Evolutionary conservation across 495 filamentous ascomycete species (phyloP), one percentile per base, ranked within the genome.

Genomic region (Neurospora tetrasperma): DNA sequence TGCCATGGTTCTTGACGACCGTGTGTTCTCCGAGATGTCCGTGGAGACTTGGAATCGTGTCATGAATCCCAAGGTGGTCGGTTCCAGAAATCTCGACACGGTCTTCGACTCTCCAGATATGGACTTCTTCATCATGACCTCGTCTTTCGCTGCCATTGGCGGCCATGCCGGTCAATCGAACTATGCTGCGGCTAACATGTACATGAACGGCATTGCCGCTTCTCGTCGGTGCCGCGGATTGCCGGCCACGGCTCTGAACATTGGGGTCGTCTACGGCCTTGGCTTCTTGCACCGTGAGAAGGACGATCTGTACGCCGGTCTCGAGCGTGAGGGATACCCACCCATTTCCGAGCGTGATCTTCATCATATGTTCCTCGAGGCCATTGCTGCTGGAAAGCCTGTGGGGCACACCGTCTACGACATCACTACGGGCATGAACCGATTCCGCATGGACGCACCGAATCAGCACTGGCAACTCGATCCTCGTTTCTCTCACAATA

Each of bases 321-420:
- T 85, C 0, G 79, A 82, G 76, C 80, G 82, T 5, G 83, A 84
- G 43, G 83, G 83, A 43, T 85, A 85, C 44, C 84, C 82, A 27
- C 85, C 82, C 72, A 85, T 90, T 70, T 89, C 88, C 2, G 89
- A 91, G 74, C 82, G 82, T 9, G 88, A 90, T 70, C 80, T 90
- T 69, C 86, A 88, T 43, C 86, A 89, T 73, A 83, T 88, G 75
- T 89, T 90, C 74, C 81, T 87, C 11, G 88, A 90, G 75, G 86
- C 87, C 23, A 83, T 91, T 23, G 71, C 79, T 27, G 79, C 83
- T 2, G 82, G 84, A 12, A 74, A 74, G 68, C 80, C 83, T 0
- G 70, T 27, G 43, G 71, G 74, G 5, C 73, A 43, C 0, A 72
- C 73, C 27, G 70, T 79, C 20, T 70, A 73, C 54, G 79, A 83